These are phyloP conservation scores for Dacryopinax primogenitus DNA, from an alignment of 768 basidiomycete species.

Conservation along the genomic window DNA sequence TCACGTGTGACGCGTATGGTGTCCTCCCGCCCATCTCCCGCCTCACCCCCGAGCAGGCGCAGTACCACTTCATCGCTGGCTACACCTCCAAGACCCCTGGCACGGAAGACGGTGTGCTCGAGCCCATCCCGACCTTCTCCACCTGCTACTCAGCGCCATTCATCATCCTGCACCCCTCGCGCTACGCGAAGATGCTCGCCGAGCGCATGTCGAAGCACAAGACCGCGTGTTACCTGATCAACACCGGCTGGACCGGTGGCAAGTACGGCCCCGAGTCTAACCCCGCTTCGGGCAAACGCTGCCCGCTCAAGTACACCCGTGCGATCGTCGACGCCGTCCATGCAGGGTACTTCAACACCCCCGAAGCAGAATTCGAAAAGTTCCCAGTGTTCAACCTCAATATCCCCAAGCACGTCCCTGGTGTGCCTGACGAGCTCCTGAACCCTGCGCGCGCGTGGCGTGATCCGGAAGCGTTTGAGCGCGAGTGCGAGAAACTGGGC, in stretches of 20 bases:
- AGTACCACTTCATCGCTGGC: constrained; percentile 94
- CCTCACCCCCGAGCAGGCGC: constrained; percentile 86
- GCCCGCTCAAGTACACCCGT: constrained; percentile 91
- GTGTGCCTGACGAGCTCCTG: constrained; percentile 81
- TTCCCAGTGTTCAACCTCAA: constrained; percentile 68
- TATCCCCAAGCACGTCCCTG: constrained; percentile 69
- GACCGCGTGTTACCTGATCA: constrained; percentile 95
- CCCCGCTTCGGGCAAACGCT: constrained; percentile 59
- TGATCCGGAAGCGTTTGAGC: constrained; percentile 77
- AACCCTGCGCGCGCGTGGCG: constrained; percentile 81
- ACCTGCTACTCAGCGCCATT: constrained; percentile 99
- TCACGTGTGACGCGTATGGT: constrained; percentile 97
- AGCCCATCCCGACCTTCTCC: constrained; percentile 98
- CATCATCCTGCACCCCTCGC: constrained; percentile 90
- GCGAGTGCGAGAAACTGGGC: constrained; percentile 75
- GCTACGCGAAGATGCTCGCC: constrained; percentile 95
- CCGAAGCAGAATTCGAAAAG: constrained; percentile 72
- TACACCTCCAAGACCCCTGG: constrained; percentile 99
- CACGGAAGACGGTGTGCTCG: constrained; percentile 93
- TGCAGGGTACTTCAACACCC: constrained; percentile 59
- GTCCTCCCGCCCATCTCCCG: constrained; percentile 92
- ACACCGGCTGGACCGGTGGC: constrained; percentile 95
- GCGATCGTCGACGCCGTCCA: constrained; percentile 96
- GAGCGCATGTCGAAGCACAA: constrained; percentile 81
- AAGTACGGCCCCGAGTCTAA: constrained; percentile 49